Evolutionary conservation across 164 flowering plant genomes (phyloP).

Genomic region (Santalum album): DNA sequence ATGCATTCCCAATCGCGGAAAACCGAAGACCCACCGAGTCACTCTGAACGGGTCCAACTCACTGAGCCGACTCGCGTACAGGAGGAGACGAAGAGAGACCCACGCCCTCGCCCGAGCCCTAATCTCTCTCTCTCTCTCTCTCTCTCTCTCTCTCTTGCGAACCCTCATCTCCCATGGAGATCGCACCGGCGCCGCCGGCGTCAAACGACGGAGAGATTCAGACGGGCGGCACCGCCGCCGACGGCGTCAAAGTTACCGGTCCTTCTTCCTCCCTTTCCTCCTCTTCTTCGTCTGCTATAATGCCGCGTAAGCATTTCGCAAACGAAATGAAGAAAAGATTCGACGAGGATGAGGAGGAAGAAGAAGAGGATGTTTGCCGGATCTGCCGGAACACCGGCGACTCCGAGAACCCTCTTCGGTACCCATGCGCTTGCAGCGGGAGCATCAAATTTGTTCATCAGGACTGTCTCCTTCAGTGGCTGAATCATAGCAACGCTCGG

Average conservation of each 20-base stretch:
- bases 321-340: constrained; percentile 8
- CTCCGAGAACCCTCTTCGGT: constrained; percentile 71
- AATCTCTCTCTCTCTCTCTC: no score
- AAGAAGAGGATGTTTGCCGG: constrained; percentile 92
- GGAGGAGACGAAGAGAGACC: no score
- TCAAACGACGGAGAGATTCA: not conserved
- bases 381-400: constrained; percentile 94
- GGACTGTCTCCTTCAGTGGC: constrained; percentile 99
- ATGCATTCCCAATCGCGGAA: no score
- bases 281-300: no score
- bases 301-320: constrained; percentile 4
- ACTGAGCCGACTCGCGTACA: no score
- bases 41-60: no score
- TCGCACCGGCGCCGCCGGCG: constrained; percentile 18
- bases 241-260: not conserved
- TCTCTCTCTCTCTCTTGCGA: no score
- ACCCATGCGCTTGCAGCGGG: constrained; percentile 98
- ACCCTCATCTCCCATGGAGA: constrained; percentile 34
- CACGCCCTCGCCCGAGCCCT: no score
- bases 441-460: constrained; percentile 97
- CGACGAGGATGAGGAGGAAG: constrained; percentile 86
- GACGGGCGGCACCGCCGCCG: not conserved
- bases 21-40: no score
- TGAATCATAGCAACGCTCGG: constrained; percentile 94
- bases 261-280: no score